These are phyloP conservation scores for Triticum urartu DNA, from an alignment of 176 grass and related monocot genomes.

Conservation along the genomic window DNA sequence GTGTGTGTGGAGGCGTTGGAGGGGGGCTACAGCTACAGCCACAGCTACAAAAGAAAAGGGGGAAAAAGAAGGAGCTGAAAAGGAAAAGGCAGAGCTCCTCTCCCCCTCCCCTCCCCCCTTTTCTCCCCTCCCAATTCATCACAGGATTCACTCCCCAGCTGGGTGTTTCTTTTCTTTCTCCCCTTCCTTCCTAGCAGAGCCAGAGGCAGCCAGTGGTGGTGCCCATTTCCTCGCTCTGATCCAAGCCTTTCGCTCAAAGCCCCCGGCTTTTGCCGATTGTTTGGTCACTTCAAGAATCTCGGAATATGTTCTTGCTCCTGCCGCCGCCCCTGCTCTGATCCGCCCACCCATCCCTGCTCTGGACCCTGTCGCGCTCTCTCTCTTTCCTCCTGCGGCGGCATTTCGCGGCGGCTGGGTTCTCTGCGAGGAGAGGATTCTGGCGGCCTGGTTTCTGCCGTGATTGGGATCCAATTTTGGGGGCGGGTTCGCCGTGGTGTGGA, in stretches of 20 bases:
- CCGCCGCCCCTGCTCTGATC: slow-evolving; percentile 33
- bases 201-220: too few relatives aligned
- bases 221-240: slow-evolving; percentile 44
- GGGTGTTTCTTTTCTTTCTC: slow-evolving; percentile 3
- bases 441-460: slow-evolving; percentile 12
- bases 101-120: slow-evolving; percentile 2
- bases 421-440: slow-evolving; percentile 28
- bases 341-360: not conserved
- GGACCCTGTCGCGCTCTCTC: not conserved
- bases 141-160: slow-evolving; percentile 56
- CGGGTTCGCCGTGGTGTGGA: slow-evolving; percentile 9
- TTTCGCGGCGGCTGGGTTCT: not conserved
- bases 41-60: slow-evolving; percentile 9
- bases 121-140: slow-evolving; percentile 35
- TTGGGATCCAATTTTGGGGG: slow-evolving; percentile 23
- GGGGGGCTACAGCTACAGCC: not conserved
- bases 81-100: slow-evolving; percentile 37
- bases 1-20: not conserved
- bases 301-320: slow-evolving; percentile 54
- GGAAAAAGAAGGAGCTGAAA: slow-evolving; percentile 27
- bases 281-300: slow-evolving; percentile 53
- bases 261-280: slow-evolving; percentile 49
- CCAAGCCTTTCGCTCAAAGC: slow-evolving; percentile 52
- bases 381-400: slow-evolving; percentile 24
- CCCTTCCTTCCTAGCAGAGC: too few relatives aligned